These are phyloP conservation scores for Fusarium acutatum DNA, from an alignment of 2,329 filamentous ascomycete genomes.

Conservation along the genomic window DNA sequence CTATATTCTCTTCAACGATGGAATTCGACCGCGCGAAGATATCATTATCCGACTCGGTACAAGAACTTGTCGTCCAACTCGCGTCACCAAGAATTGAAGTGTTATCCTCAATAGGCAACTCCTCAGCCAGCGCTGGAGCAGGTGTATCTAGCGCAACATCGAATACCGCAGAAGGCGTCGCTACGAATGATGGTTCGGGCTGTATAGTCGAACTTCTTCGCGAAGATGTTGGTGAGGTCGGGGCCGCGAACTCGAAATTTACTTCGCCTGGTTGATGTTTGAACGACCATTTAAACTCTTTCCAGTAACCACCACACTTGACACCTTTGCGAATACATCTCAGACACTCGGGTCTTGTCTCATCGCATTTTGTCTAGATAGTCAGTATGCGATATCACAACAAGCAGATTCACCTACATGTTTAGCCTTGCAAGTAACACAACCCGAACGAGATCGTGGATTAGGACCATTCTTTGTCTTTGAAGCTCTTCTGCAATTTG, in stretches of 20 bases:
- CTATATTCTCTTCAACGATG: neutral
- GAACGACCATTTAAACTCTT: constrained; percentile 52
- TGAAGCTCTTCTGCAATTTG: constrained; percentile 7
- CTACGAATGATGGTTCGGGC: neutral
- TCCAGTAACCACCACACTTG: constrained; percentile 42
- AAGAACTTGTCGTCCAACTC: constrained; percentile 26
- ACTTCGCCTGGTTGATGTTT: constrained; percentile 48
- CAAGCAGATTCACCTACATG: constrained; percentile 15
- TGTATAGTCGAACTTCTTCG: constrained; percentile 10
- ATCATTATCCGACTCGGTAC: constrained; percentile 20
- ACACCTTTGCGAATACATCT: constrained; percentile 42
- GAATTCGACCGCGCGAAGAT: constrained; percentile 16
- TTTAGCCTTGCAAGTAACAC: constrained; percentile 45
- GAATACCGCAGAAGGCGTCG: neutral
- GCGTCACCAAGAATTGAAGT: constrained; percentile 14
- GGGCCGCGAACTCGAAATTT: constrained; percentile 15
- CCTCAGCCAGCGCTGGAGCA: neutral
- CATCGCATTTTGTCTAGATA: constrained; percentile 44
- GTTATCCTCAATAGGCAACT: constrained; percentile 4
- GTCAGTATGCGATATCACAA: neutral
- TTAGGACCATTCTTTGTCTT: constrained; percentile 28
- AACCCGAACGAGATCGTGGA: constrained; percentile 43
- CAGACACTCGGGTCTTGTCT: constrained; percentile 42
- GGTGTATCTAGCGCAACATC: neutral
- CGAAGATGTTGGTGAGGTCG: constrained; percentile 10